Evolutionary conservation across 495 filamentous ascomycete species (phyloP).

Genomic region (Parachaetomium inaequale): DNA sequence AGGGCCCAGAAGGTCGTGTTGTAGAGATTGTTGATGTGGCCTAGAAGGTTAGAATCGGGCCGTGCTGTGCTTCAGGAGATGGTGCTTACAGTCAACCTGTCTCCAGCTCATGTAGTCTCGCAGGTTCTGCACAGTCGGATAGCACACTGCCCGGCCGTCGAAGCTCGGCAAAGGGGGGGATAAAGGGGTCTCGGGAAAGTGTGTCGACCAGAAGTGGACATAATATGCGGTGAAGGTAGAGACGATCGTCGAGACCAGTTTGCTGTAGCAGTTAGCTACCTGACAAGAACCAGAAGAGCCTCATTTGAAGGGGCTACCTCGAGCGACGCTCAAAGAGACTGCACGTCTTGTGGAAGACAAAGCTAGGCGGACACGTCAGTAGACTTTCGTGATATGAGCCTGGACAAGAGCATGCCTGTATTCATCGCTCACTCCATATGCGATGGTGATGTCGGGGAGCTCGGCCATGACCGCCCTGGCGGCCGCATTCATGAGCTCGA

Average conservation of each 20-base stretch:
- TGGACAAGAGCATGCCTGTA: slow-evolving; percentile 58
- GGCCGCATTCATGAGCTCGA: slow-evolving; percentile 92
- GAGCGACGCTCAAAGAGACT: slow-evolving; percentile 81
- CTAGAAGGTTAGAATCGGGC: slow-evolving; percentile 38
- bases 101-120: slow-evolving; percentile 96
- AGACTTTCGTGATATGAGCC: neutral
- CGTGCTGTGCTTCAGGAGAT: neutral
- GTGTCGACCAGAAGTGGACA: slow-evolving; percentile 70
- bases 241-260: slow-evolving; percentile 83
- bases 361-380: slow-evolving; percentile 49
- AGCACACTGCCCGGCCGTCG: slow-evolving; percentile 85
- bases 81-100: slow-evolving; percentile 79
- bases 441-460: slow-evolving; percentile 77
- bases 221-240: slow-evolving; percentile 95
- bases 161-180: slow-evolving; percentile 79
- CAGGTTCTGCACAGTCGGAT: slow-evolving; percentile 72
- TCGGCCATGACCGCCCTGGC: slow-evolving; percentile 80
- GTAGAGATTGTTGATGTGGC: slow-evolving; percentile 97
- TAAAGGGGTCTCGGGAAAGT: slow-evolving; percentile 66
- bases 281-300: no score
- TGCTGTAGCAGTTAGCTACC: slow-evolving; percentile 49
- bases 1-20: slow-evolving; percentile 96
- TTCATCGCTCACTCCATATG: slow-evolving; percentile 92
- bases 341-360: slow-evolving; percentile 79
- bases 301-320: slow-evolving; percentile 50